Evolutionary conservation across 345 rosid genomes (phyloP).

Genomic region (Linum tenue): DNA sequence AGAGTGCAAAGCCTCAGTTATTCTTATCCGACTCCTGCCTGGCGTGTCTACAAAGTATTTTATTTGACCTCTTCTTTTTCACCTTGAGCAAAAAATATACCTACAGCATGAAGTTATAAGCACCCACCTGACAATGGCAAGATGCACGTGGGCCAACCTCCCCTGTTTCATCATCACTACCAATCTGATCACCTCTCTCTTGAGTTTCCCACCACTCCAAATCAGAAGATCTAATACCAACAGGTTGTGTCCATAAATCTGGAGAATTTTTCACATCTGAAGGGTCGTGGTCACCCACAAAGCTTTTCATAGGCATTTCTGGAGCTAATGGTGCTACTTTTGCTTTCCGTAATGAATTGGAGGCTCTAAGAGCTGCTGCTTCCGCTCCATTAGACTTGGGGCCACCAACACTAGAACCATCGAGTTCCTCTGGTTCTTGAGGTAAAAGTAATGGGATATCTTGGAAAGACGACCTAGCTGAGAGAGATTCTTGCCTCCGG

Average conservation of each 20-base stretch:
- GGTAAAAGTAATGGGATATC: slow-evolving; percentile 94
- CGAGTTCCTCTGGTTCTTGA: slow-evolving; percentile 61
- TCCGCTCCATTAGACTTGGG: slow-evolving; percentile 35
- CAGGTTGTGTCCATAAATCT: slow-evolving; percentile 23
- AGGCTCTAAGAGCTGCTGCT: slow-evolving; percentile 29
- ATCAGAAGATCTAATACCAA: slow-evolving; percentile 30
- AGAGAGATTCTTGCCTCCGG: slow-evolving; percentile 63
- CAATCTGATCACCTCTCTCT: slow-evolving; percentile 63
- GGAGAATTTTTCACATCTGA: slow-evolving; percentile 25
- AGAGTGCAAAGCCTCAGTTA: no score
- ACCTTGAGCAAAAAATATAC: neutral
- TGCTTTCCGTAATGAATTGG: slow-evolving; percentile 48
- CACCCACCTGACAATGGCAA: slow-evolving; percentile 91
- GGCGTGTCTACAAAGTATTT: no score
- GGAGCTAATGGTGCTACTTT: slow-evolving; percentile 40
- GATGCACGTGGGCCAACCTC: slow-evolving; percentile 87
- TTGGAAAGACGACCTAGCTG: slow-evolving; percentile 64
- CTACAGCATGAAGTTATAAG: neutral
- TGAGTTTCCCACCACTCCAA: slow-evolving; percentile 90
- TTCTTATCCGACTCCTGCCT: no score
- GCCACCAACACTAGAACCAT: slow-evolving; percentile 27
- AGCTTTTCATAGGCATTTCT: slow-evolving; percentile 77
- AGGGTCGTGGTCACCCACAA: slow-evolving; percentile 63
- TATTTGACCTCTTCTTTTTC: no score
- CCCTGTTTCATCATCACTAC: slow-evolving; percentile 51